Conservation (phyloP, 106 monocot species). For the Agapanthus africanus region DNA sequence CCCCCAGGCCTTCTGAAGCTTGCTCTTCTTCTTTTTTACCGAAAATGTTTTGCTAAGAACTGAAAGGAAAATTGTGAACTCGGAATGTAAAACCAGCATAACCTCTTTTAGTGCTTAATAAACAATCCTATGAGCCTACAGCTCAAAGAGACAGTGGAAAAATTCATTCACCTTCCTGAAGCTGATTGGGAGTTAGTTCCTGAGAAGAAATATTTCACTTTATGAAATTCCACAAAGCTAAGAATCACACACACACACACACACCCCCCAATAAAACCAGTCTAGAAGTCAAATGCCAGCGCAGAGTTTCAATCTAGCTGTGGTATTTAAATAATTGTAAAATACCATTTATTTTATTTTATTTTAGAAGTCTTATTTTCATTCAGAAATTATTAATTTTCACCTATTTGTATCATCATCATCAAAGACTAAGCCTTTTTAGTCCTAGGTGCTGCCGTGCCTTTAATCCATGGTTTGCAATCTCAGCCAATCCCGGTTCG, state of each 20-base stretch:
- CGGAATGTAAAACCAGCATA: background rate
- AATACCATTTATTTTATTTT: no score
- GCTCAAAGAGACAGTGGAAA: no score
- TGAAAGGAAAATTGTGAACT: slow-evolving; percentile 11
- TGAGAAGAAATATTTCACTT: background rate
- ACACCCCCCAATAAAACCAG: background rate
- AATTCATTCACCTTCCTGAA: slow-evolving; percentile 8
- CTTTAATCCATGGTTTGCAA: no score
- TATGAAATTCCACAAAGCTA: background rate
- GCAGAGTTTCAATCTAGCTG: background rate
- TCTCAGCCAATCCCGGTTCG: no score
- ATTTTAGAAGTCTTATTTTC: no score
- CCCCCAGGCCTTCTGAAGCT: slow-evolving; percentile 80
- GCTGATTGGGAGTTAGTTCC: slow-evolving; percentile 2
- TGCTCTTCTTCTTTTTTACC: slow-evolving; percentile 69
- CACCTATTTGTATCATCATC: background rate
- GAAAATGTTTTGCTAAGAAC: slow-evolving; percentile 86
- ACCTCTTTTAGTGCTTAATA: background rate
- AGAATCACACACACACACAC: no score
- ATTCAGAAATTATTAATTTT: no score
- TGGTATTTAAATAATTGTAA: no score
- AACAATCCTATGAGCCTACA: background rate
- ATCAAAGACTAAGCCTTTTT: no score
- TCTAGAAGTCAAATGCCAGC: background rate
- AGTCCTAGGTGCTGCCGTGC: no score